Evolutionary conservation across 768 basidiomycete genomes (phyloP), one percentile per base, ranked within the genome.

Genomic region (Lactifluus volemus): DNA sequence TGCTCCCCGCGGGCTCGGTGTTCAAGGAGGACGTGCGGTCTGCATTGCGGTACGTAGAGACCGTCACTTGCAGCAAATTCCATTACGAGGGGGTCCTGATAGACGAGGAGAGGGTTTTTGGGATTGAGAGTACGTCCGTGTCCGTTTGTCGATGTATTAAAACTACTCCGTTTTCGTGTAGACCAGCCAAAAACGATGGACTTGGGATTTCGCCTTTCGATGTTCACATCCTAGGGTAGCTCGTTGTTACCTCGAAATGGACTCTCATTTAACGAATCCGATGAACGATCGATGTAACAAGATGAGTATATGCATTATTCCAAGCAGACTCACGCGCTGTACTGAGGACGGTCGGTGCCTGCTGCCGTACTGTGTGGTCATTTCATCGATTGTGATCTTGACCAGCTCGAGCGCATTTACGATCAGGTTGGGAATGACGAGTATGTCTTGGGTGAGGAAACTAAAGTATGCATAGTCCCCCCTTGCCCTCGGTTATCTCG

Each of bases 91-190:
- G 70, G 15, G 67, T 67, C 29, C 21, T 72, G 53, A 65, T 72
- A 6, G 71, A 72, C 34, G 70, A 71, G 55, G 70, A 69, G 45
- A 62, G 69, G 21, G 65, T 72, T 36, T n/a, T 56, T 72, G 39
- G 70, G 71, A 10, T 51, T 72, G 55, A 56, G 67, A 63, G 70
- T 70, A 54, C 17, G 36, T 32, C 7, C 25, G 5, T 47, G 8
- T 9, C 7, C 3, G 21, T 12, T 9, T 4, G 15, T 47, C 19
- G 10, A 5, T 6, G 32, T 9, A 1, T 34, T 34, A 34, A 19
- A 53, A 6, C 9, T 25, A 9, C 44, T 5, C 8, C 15, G 5
- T 3, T 14, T 38, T 21, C 39, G 38, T 59, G 15, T 39, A 64
- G 63, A 57, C 55, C 14, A 49, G 48, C 39, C 50, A 25, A 19